Evolutionary conservation across 257 asterid genomes (phyloP).

Genomic region (Ocimum tenuiflorum): DNA sequence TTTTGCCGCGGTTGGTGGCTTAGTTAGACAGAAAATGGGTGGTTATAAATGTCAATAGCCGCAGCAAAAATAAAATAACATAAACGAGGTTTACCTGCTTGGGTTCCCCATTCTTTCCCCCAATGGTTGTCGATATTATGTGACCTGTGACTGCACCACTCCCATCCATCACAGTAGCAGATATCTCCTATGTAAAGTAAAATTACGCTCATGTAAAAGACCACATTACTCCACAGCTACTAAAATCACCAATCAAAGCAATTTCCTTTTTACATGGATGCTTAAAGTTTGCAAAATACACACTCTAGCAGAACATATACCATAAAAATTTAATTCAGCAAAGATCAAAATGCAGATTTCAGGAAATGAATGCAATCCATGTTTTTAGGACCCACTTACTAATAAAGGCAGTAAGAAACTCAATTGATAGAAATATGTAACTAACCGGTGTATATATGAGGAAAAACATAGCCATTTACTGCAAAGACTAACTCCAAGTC

Average conservation of each 20-base stretch:
- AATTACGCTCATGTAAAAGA: conserved; percentile 16
- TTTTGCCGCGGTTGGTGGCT: background rate
- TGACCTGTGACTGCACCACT: conserved; percentile 77
- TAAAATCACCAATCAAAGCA: background rate
- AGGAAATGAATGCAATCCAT: background rate
- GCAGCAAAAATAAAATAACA: background rate
- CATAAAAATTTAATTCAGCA: background rate
- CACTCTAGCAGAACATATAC: conserved; percentile 3
- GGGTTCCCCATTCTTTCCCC: conserved; percentile 94
- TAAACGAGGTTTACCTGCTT: conserved; percentile 56
- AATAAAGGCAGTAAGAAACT: background rate
- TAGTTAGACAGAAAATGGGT: too few relatives aligned
- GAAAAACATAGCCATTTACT: background rate
- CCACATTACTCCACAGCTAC: background rate
- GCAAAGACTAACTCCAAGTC: background rate
- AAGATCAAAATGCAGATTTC: conserved; percentile 12
- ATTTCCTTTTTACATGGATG: background rate
- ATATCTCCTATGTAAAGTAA: conserved; percentile 51
- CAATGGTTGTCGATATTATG: conserved; percentile 83
- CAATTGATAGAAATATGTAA: background rate
- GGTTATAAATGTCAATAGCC: background rate
- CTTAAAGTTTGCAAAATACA: background rate
- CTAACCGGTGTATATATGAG: background rate
- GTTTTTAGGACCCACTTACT: background rate
- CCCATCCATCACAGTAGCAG: conserved; percentile 64